A percentile compares a stretch with the other conserved stretches of the same genome.
Evolutionary conservation across 495 filamentous ascomycete genomes (phyloP).

Genomic region (Wilcoxina mikolae): DNA sequence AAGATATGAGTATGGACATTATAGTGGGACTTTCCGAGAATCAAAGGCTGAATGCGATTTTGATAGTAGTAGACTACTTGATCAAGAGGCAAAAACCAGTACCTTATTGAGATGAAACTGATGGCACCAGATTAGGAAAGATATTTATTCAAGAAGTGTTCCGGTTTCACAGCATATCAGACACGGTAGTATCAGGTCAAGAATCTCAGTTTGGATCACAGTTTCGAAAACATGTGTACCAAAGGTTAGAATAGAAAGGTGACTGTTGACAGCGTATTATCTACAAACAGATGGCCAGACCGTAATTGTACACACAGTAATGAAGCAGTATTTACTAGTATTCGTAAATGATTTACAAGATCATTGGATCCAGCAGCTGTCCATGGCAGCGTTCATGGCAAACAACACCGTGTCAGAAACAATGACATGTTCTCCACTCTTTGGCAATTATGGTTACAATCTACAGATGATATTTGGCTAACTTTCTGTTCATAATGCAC

Average conservation of each 20-base stretch:
- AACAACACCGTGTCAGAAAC: conserved; percentile 7
- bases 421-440: conserved; percentile 8
- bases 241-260: not conserved
- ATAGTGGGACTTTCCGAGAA: conserved; percentile 12
- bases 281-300: conserved; percentile 26
- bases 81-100: conserved; percentile 19
- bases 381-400: conserved; percentile 7
- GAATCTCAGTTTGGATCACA: conserved; percentile 2
- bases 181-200: conserved; percentile 7
- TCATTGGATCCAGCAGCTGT: conserved; percentile 23
- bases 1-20: conserved; percentile 27
- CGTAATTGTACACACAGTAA: conserved; percentile 13
- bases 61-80: conserved; percentile 20
- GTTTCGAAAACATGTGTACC: conserved; percentile 7
- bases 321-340: conserved; percentile 22
- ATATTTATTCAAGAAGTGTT: conserved; percentile 2
- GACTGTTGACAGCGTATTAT: conserved; percentile 6
- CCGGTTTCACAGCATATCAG: conserved; percentile 6
- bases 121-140: not conserved
- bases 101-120: conserved; percentile 4
- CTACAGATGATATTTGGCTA: too few relatives aligned
- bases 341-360: conserved; percentile 25
- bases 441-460: not conserved
- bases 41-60: conserved; percentile 14
- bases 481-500: too few relatives aligned